Percentiles rank a stretch among this genome's conserved stretches.
Evolutionary conservation across 1,139 yeast species (phyloP).

Genomic region (Suhomyces bokatorum): DNA sequence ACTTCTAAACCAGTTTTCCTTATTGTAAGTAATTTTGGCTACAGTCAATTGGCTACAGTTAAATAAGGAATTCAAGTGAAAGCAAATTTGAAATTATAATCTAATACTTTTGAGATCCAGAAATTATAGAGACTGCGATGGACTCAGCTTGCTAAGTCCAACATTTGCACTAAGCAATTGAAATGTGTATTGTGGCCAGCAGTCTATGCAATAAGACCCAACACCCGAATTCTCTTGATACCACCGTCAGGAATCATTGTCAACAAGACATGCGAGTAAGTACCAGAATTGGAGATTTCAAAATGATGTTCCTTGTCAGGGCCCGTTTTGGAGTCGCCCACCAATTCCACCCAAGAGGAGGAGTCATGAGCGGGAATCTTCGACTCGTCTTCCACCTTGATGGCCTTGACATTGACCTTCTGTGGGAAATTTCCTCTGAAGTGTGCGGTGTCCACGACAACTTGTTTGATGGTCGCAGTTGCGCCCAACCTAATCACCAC

Average conservation of each 20-base stretch:
- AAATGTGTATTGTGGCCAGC: background rate
- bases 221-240: constrained; percentile 81
- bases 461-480: constrained; percentile 51
- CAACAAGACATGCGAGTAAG: constrained; percentile 67
- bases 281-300: constrained; percentile 29
- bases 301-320: constrained; percentile 79
- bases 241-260: constrained; percentile 96
- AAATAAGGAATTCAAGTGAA: no score
- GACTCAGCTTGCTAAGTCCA: no score
- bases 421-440: constrained; percentile 94
- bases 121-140: no score
- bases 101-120: no score
- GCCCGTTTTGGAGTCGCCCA: constrained; percentile 68
- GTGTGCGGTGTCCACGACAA: constrained; percentile 87
- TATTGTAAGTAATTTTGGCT: no score
- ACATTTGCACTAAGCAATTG: background rate
- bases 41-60: no score
- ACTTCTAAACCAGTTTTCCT: no score
- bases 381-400: constrained; percentile 37
- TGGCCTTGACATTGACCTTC: constrained; percentile 61
- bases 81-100: no score
- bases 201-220: constrained; percentile 53
- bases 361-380: constrained; percentile 41
- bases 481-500: constrained; percentile 78
- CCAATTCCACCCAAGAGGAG: constrained; percentile 59